Conservation (phyloP, 1,284 basidiomycete species). For the Ceratobasidium sp. region DNA sequence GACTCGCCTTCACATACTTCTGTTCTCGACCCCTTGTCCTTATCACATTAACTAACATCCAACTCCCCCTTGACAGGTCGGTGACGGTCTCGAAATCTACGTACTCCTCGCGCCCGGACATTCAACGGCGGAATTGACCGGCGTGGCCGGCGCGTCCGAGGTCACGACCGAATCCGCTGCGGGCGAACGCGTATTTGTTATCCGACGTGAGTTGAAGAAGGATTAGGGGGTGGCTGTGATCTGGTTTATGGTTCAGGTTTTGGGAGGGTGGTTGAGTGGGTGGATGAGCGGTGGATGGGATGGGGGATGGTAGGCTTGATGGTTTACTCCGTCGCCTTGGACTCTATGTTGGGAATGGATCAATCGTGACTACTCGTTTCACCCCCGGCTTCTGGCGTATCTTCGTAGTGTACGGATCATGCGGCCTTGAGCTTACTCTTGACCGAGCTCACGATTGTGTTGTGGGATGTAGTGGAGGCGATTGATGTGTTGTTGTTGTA, state of each 20-base stretch:
- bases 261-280: neutral
- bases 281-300: neutral
- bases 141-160: conserved; percentile 63
- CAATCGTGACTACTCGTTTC: too few species aligned
- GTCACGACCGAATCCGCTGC: conserved; percentile 60
- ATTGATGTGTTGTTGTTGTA: too few species aligned
- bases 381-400: neutral
- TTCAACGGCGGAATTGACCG: conserved; percentile 72
- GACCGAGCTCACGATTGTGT: neutral
- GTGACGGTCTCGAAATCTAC: conserved; percentile 93
- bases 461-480: neutral
- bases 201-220: conserved; percentile 81
- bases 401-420: conserved; percentile 6
- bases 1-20: neutral
- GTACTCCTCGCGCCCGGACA: conserved; percentile 83
- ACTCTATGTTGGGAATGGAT: too few species aligned
- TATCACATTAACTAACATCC: neutral
- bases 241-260: neutral
- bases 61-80: conserved; percentile 70
- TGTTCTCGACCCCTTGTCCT: neutral
- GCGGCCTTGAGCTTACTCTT: neutral
- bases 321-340: neutral
- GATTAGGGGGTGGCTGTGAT: conserved; percentile 59
- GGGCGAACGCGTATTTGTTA: conserved; percentile 78
- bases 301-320: neutral